These are phyloP conservation scores for Paraglomus brasilianum DNA, from an alignment of 192 early-diverging fungal genomes.

Conservation along the genomic window DNA sequence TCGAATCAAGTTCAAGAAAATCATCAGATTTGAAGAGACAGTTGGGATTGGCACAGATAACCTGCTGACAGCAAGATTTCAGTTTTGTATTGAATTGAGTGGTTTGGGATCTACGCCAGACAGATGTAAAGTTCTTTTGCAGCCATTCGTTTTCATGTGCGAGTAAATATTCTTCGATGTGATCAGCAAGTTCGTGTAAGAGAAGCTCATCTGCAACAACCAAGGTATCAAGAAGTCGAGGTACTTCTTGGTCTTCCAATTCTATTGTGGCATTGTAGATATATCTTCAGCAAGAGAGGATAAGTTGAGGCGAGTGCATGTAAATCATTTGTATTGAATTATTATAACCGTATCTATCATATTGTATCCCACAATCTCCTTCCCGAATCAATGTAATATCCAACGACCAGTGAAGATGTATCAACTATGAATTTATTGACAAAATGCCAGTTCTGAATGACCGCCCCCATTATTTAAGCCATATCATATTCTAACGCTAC, in stretches of 20 bases:
- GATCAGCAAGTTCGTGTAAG: conserved; percentile 3
- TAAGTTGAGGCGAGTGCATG: too few species aligned
- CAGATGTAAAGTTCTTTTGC: neutral
- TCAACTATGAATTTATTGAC: too few species aligned
- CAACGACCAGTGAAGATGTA: too few species aligned
- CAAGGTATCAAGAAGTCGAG: neutral
- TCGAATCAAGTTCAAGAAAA: neutral
- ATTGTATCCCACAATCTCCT: too few species aligned
- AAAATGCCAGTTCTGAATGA: too few species aligned
- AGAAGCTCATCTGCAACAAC: neutral
- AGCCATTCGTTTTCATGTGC: neutral
- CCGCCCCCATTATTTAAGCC: too few species aligned
- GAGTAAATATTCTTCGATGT: conserved; percentile 8
- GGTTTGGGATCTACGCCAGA: neutral
- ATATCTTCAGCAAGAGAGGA: neutral
- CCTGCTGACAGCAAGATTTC: neutral
- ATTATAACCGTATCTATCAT: too few species aligned
- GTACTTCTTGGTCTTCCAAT: neutral
- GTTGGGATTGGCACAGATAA: neutral
- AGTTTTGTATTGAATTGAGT: neutral
- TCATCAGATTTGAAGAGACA: neutral
- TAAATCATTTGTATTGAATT: too few species aligned
- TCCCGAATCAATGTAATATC: too few species aligned
- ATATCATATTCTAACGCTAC: too few species aligned
- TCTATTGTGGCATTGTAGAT: conserved; percentile 5